Base-by-base conservation (phyloP, 768 basidiomycete species). In the Suillus brevipes region DNA sequence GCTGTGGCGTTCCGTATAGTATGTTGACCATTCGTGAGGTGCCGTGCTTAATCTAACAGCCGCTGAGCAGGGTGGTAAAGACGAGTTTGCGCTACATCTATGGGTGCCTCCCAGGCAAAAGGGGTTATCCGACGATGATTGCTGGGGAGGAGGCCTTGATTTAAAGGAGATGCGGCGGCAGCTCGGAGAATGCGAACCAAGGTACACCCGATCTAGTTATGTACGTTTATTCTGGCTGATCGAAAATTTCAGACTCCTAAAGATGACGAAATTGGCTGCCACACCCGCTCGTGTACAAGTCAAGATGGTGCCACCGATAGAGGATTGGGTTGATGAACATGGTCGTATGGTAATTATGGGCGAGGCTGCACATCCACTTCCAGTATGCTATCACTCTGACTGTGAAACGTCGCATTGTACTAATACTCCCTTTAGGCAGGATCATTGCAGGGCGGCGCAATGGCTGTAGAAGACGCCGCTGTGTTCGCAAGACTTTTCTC, bases 381-480 rank as follows among this genome's bases (percentile, higher is more conserved):
- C 84, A 71, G 87, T 84, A 68, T 63, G 77, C 6, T 28, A 66
- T 66, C 23, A 50, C 31, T 23, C 23, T 61, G 12, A 12, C 47
- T 28, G 42, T 38, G 18, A 28, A 57, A 28, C 18, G 16, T 45
- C 40, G 42, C 40, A 20, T 53, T 59, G 52, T 53, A 31, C 31
- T 40, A 13, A 34, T 6, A 14, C 13, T 61, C 28, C 34, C 14
- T 49, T 9, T 64, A 88, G 87, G 86, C 86, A n/a, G 81, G 82
- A 38, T 83, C 82, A 2, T 79, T 82, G 37, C 84, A 88, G 70
- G 79, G 80, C 31, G 79, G 83, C 1, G 81, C 82, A 13, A 78
- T 88, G 63, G 80, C 79, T 5, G 77, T 89, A 25, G 89, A 90
- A 74, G 89, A 89, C 67, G 86, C 87, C 0, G 85, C 86, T 62